A percentile compares a stretch with the other conserved stretches of the same genome.
phyloP scores from a whole-genome alignment of 2,329 filamentous ascomycete species.

The Orbilia oligospora region DNA sequence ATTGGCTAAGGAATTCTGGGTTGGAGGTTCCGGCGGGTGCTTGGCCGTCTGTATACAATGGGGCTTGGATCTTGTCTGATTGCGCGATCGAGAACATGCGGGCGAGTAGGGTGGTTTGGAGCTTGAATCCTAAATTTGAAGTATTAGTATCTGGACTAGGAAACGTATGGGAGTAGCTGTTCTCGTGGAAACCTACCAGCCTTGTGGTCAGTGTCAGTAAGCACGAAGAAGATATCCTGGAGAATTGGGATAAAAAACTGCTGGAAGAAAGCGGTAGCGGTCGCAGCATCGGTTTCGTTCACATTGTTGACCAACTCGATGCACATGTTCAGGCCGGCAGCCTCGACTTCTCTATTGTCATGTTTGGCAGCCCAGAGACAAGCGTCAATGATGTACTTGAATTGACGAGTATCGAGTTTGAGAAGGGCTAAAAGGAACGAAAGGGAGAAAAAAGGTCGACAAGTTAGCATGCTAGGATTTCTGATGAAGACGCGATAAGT shows the following conservation, averaged over 20 bases:
- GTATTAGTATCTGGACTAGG: background rate
- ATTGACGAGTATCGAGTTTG: constrained; percentile 94
- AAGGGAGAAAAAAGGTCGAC: background rate
- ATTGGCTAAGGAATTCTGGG: constrained; percentile 89
- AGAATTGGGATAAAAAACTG: constrained; percentile 96
- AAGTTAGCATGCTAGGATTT: background rate
- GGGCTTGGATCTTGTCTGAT: constrained; percentile 88
- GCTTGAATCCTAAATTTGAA: constrained; percentile 81
- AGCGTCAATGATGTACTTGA: constrained; percentile 99
- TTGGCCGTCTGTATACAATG: constrained; percentile 88
- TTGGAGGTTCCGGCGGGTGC: constrained; percentile 87
- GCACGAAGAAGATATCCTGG: constrained; percentile 97
- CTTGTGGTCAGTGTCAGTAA: constrained; percentile 98
- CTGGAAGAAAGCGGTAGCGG: constrained; percentile 95
- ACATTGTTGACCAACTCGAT: constrained; percentile 98
- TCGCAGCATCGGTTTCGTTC: constrained; percentile 87
- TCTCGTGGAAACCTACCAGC: constrained; percentile 69
- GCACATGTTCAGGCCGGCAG: constrained; percentile 97
- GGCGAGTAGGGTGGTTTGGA: constrained; percentile 91
- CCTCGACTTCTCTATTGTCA: constrained; percentile 97
- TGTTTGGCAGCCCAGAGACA: constrained; percentile 99
- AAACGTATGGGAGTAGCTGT: background rate
- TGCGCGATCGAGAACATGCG: constrained; percentile 98
- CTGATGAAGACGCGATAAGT: background rate
- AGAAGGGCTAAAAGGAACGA: constrained; percentile 80